Evolutionary conservation across 768 basidiomycete species (phyloP).

Genomic region (Suillus alpinus): DNA sequence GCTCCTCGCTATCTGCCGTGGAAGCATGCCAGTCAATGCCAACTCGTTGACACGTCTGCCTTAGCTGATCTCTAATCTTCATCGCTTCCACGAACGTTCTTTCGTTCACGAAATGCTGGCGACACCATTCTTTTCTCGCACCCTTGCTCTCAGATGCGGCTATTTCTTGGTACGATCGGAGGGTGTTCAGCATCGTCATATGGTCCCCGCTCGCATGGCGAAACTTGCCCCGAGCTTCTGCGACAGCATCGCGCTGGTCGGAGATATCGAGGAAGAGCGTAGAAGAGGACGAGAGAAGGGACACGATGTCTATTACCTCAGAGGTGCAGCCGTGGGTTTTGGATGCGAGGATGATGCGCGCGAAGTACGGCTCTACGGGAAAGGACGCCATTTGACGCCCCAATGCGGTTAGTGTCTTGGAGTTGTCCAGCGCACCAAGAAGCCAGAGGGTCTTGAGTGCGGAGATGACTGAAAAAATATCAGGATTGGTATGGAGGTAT

Average conservation of each 20-base stretch:
- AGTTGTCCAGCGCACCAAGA: slow-evolving; percentile 72
- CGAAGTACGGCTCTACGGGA: slow-evolving; percentile 84
- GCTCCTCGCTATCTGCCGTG: slow-evolving; percentile 62
- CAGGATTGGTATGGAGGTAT: neutral
- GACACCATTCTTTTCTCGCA: slow-evolving; percentile 74
- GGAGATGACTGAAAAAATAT: slow-evolving; percentile 44
- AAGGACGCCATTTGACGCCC: slow-evolving; percentile 88
- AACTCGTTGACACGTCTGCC: slow-evolving; percentile 56
- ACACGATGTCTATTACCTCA: slow-evolving; percentile 83
- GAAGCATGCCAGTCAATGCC: slow-evolving; percentile 58
- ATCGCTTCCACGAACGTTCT: slow-evolving; percentile 75
- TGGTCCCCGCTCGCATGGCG: slow-evolving; percentile 87
- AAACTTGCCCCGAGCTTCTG: slow-evolving; percentile 74
- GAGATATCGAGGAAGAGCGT: slow-evolving; percentile 77
- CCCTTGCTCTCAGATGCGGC: slow-evolving; percentile 43
- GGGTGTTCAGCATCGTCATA: slow-evolving; percentile 82
- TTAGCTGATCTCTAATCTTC: slow-evolving; percentile 79
- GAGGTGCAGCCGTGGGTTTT: slow-evolving; percentile 65
- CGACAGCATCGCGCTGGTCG: slow-evolving; percentile 70
- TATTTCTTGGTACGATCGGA: slow-evolving; percentile 79
- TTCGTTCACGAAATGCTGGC: slow-evolving; percentile 78
- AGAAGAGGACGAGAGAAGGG: slow-evolving; percentile 77
- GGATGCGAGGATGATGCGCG: slow-evolving; percentile 79
- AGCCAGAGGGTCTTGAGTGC: slow-evolving; percentile 74
- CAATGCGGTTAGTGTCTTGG: slow-evolving; percentile 61